phyloP scores from a whole-genome alignment of 805 yeast species.

The Lachancea sp. region DNA sequence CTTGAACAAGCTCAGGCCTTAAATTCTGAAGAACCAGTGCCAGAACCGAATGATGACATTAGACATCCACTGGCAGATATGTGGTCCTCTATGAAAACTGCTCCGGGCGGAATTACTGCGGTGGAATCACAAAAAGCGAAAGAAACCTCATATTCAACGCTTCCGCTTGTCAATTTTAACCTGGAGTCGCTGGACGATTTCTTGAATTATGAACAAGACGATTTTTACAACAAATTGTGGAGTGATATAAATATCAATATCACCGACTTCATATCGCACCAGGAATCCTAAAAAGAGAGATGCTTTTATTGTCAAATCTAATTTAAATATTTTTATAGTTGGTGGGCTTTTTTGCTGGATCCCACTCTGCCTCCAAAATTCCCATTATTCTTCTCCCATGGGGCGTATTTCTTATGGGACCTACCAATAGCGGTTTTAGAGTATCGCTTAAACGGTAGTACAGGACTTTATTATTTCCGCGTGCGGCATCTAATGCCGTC shows the following conservation, averaged over 20 bases:
- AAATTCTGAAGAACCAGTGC: background rate
- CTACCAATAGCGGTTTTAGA: constrained; percentile 69
- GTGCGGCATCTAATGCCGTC: constrained; percentile 67
- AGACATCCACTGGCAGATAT: background rate
- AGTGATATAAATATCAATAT: constrained; percentile 16
- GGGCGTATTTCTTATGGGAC: constrained; percentile 75
- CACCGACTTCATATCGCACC: constrained; percentile 4
- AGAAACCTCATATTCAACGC: background rate
- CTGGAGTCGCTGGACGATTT: constrained; percentile 32
- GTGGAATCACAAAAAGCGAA: background rate
- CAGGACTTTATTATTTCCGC: constrained; percentile 33
- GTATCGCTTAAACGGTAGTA: constrained; percentile 49
- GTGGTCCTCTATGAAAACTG: background rate
- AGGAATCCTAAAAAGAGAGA: background rate
- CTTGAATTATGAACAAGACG: constrained; percentile 26
- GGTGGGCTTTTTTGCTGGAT: background rate
- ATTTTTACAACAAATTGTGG: constrained; percentile 28
- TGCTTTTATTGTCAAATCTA: background rate
- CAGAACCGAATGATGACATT: background rate
- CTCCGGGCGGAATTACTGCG: background rate
- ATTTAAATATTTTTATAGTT: background rate
- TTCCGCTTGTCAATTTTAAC: constrained; percentile 14
- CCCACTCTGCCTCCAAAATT: constrained; percentile 39
- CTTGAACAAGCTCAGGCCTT: constrained; percentile 7
- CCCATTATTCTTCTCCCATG: constrained; percentile 91